Conservation (phyloP, 2,329 filamentous ascomycete species). For the Verticillium longisporum region DNA sequence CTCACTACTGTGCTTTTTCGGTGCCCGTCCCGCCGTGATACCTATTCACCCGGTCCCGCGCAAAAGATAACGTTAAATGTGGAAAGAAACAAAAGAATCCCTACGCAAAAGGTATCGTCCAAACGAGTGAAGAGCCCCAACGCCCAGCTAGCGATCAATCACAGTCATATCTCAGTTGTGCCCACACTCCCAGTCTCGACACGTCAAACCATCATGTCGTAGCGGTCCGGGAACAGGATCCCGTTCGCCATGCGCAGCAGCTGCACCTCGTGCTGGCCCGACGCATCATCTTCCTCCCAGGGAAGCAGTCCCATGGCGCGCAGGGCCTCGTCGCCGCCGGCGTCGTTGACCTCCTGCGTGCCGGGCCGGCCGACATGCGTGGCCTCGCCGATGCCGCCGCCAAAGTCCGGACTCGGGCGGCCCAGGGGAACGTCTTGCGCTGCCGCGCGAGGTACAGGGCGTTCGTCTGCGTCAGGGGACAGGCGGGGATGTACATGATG, state of each 20-base stretch:
- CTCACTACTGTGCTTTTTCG: not conserved
- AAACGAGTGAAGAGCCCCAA: too few relatives aligned
- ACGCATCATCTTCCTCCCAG: constrained; percentile 29
- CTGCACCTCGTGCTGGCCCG: constrained; percentile 22
- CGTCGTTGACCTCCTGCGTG: constrained; percentile 28
- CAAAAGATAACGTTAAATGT: too few relatives aligned
- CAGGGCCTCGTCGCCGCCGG: constrained; percentile 30
- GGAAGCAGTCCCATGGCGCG: constrained; percentile 33
- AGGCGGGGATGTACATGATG: constrained; percentile 32
- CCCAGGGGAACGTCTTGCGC: constrained; percentile 34
- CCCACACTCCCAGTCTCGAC: too few relatives aligned
- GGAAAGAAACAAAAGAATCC: too few relatives aligned
- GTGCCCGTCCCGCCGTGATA: too few relatives aligned
- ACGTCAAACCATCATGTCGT: constrained; percentile 15
- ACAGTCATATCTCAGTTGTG: not conserved
- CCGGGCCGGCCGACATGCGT: constrained; percentile 25
- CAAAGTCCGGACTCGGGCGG: constrained; percentile 33
- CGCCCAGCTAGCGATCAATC: not conserved
- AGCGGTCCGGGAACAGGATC: constrained; percentile 33
- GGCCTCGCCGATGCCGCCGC: constrained; percentile 24
- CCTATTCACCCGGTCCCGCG: too few relatives aligned
- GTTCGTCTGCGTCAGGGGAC: constrained; percentile 47
- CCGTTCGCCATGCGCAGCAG: constrained; percentile 29
- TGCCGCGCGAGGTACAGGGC: constrained; percentile 50
- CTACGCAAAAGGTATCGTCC: too few relatives aligned